Conservation (phyloP, 2,329 filamentous ascomycete genomes). For the Xylariales sp. region DNA sequence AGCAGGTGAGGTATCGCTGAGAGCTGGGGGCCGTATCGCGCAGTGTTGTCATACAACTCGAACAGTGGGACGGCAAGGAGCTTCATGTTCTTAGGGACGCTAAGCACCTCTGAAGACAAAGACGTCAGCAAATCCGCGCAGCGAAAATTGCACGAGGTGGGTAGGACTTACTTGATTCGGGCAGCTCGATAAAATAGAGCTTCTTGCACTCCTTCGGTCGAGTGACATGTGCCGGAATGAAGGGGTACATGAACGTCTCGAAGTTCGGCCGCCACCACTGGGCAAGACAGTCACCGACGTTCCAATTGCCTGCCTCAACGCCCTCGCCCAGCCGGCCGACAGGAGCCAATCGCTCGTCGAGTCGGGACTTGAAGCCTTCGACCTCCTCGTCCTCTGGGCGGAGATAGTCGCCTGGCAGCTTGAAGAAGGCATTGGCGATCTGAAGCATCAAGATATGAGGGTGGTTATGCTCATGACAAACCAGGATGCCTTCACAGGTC, state of each 20-base stretch:
- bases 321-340: slow-evolving; percentile 83
- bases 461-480: slow-evolving; percentile 99
- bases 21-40: slow-evolving; percentile 89
- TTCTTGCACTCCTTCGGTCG: slow-evolving; percentile 99
- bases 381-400: slow-evolving; percentile 85
- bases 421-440: slow-evolving; percentile 99
- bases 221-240: slow-evolving; percentile 92
- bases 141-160: neutral
- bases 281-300: slow-evolving; percentile 88
- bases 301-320: slow-evolving; percentile 82
- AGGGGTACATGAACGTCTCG: slow-evolving; percentile 99
- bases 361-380: slow-evolving; percentile 84
- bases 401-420: slow-evolving; percentile 94
- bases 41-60: slow-evolving; percentile 96
- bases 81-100: slow-evolving; percentile 99
- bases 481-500: slow-evolving; percentile 92
- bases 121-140: slow-evolving; percentile 16
- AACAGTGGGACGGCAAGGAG: slow-evolving; percentile 93
- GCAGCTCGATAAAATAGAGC: slow-evolving; percentile 93
- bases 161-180: slow-evolving; percentile 69
- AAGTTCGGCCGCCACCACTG: slow-evolving; percentile 99
- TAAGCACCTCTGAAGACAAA: slow-evolving; percentile 68
- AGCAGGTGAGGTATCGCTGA: slow-evolving; percentile 94
- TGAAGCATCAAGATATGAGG: slow-evolving; percentile 98
- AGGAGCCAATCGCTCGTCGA: slow-evolving; percentile 91